Conservation (phyloP, 1,284 basidiomycete genomes). For the Moesziomyces sp. region DNA sequence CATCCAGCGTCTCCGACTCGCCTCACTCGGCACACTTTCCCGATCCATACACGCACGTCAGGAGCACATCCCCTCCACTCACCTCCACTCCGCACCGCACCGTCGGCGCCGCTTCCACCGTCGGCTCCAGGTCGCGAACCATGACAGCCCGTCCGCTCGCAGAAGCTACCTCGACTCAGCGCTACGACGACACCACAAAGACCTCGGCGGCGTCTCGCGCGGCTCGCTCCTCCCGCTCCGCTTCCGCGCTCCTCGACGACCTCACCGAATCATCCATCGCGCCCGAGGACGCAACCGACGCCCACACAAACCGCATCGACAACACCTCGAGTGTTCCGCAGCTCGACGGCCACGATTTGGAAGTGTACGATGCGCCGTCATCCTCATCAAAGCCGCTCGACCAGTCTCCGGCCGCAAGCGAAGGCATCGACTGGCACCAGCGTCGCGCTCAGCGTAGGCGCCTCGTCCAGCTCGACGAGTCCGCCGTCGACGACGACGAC, state of each 20-base stretch:
- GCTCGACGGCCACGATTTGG: conserved; percentile 27
- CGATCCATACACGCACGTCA: conserved; percentile 36
- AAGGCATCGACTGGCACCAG: conserved; percentile 24
- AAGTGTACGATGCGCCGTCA: conserved; percentile 26
- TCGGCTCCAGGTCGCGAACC: conserved; percentile 40
- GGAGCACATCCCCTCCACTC: conserved; percentile 39
- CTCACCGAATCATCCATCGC: conserved; percentile 48
- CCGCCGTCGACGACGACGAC: conserved; percentile 35
- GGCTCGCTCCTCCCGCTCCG: conserved; percentile 28
- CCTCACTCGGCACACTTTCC: conserved; percentile 29
- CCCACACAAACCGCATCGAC: not conserved
- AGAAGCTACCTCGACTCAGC: conserved; percentile 11
- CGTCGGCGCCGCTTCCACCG: conserved; percentile 32
- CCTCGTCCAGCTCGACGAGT: conserved; percentile 36
- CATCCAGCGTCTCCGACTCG: conserved; percentile 28
- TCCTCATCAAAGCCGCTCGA: conserved; percentile 8
- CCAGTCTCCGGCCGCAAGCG: not conserved
- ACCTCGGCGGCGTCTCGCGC: conserved; percentile 21
- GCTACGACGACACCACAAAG: conserved; percentile 37
- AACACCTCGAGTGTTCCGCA: not conserved
- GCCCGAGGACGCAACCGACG: conserved; percentile 17
- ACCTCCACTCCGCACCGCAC: conserved; percentile 45
- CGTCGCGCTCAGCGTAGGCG: conserved; percentile 32
- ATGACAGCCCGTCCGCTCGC: conserved; percentile 34
- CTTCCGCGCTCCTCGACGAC: conserved; percentile 39